A percentile compares a stretch with the other conserved stretches of the same genome.
Conservation (phyloP, 2,329 filamentous ascomycete genomes). For the Hypoxylon sp. region DNA sequence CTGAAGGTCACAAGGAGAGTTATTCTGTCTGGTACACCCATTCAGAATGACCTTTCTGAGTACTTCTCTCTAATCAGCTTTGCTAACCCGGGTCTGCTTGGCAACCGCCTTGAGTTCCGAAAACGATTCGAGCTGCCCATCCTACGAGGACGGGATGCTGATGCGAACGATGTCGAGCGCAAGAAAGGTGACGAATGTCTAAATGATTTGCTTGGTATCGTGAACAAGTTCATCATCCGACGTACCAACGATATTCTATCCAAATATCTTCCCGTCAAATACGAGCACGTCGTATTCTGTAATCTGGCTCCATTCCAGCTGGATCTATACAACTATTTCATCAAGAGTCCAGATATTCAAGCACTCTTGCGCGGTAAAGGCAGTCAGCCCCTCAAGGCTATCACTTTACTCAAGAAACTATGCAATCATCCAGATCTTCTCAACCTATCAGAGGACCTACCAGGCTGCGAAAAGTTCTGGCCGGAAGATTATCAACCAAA, state of each 20-base stretch:
- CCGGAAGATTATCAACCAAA: conserved; percentile 92
- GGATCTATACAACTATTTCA: conserved; percentile 96
- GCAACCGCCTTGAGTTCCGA: conserved; percentile 90
- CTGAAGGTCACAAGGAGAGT: conserved; percentile 92
- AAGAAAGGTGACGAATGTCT: conserved; percentile 88
- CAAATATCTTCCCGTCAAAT: conserved; percentile 98
- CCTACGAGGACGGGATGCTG: conserved; percentile 89
- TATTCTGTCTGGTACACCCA: conserved; percentile 95
- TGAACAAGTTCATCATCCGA: conserved; percentile 99
- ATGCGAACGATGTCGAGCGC: conserved; percentile 85
- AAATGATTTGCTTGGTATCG: conserved; percentile 82
- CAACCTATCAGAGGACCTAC: conserved; percentile 84
- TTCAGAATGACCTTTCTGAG: conserved; percentile 98
- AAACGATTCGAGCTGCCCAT: conserved; percentile 96
- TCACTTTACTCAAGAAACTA: conserved; percentile 96
- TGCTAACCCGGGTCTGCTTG: conserved; percentile 92
- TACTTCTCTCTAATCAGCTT: conserved; percentile 98
- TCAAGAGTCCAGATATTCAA: conserved; percentile 94
- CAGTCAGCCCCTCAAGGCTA: conserved; percentile 95
- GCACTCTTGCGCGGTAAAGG: conserved; percentile 92
- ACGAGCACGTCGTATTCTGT: conserved; percentile 99
- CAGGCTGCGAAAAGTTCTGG: conserved; percentile 85
- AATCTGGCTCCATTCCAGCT: conserved; percentile 93
- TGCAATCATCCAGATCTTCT: conserved; percentile 98
- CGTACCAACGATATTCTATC: conserved; percentile 98